A percentile compares a stretch with the other conserved stretches of the same genome.
These are phyloP conservation scores for Lactuca sativa DNA, from an alignment of 129 eudicot genomes.

Conservation along the genomic window DNA sequence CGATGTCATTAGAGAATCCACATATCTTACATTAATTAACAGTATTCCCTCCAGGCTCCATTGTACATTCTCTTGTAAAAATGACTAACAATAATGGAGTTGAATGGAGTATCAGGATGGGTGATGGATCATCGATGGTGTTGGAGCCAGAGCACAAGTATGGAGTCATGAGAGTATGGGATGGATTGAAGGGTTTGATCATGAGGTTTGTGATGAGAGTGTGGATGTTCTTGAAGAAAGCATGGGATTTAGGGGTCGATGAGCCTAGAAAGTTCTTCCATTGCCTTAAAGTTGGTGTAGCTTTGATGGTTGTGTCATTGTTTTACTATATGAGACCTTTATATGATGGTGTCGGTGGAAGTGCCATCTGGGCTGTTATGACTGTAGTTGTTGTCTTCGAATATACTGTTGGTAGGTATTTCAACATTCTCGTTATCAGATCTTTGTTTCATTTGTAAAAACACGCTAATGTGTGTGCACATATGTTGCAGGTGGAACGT, in stretches of 20 bases:
- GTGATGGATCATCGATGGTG: constrained; percentile 40
- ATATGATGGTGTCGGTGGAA: constrained; percentile 64
- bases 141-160: constrained; percentile 36
- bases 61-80: background rate
- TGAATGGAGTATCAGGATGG: constrained; percentile 58
- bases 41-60: constrained; percentile 11
- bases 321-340: constrained; percentile 76
- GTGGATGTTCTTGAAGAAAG: constrained; percentile 41
- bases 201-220: constrained; percentile 18
- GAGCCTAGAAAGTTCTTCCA: constrained; percentile 64
- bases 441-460: constrained; percentile 4
- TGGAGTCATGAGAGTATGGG: constrained; percentile 28
- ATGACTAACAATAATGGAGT: constrained; percentile 47
- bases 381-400: constrained; percentile 74
- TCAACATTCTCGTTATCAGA: background rate
- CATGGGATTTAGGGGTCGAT: constrained; percentile 59
- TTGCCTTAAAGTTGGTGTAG: constrained; percentile 63
- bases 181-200: constrained; percentile 35
- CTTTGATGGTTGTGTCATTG: constrained; percentile 55
- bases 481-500: constrained; percentile 52
- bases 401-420: constrained; percentile 58
- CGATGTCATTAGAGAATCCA: constrained; percentile 16
- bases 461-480: constrained; percentile 10
- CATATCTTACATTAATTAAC: constrained; percentile 24
- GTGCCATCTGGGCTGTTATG: constrained; percentile 78